Base-by-base conservation (phyloP, 345 rosid genomes). In the Iberis pinnata region DNA sequence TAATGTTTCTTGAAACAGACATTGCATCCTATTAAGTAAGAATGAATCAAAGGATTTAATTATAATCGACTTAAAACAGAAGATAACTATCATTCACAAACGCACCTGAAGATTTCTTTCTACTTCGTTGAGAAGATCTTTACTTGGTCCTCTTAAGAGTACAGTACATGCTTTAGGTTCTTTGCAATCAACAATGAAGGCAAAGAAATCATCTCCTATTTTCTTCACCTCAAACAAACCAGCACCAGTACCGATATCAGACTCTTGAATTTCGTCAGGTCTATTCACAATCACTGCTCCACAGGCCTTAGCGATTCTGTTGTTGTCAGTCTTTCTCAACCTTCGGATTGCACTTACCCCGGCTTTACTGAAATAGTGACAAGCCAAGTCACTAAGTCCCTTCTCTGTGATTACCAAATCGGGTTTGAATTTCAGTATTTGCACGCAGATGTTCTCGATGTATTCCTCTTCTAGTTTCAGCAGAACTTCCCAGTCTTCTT, bases 341-440 rank as follows among this genome's bases (percentile, higher is more conserved):
- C 98, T 87, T 72, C 98, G 70, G 54, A 87, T 87, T 56, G 96
- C 96, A 76, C 86, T 87, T 39, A 90, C 92, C 22, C 96, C 96
- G 24, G 92, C 98, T 76, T 84, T 90, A 65, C 96, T 82, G 49
- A 90, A 56, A 61, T 79, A 87, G 68, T 90, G 96, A 75, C 95
- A 82, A 19, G 96, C 98, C 73, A 90, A 73, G 70, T 90, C 98
- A 61, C 98, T 82, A 19, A 87, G 89, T n/a, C 98, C 96, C 79
- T 90, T 90, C 65, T 90, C 98, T 2, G 96, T 87, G 51, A 90
- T 78, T 18, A 90, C 95, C 51, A 90, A 29, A 62, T 90, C 96
- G 0, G 96, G 98, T 63, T 84, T 87, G 69, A 87, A 87, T 72
- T 82, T 90, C 8, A 87, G 72, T 43, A 90, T 87, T 73, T 84